Evolutionary conservation across 2,329 filamentous ascomycete genomes (phyloP), one percentile per base, ranked within the genome.

Genomic region (Nothopassalora personata): DNA sequence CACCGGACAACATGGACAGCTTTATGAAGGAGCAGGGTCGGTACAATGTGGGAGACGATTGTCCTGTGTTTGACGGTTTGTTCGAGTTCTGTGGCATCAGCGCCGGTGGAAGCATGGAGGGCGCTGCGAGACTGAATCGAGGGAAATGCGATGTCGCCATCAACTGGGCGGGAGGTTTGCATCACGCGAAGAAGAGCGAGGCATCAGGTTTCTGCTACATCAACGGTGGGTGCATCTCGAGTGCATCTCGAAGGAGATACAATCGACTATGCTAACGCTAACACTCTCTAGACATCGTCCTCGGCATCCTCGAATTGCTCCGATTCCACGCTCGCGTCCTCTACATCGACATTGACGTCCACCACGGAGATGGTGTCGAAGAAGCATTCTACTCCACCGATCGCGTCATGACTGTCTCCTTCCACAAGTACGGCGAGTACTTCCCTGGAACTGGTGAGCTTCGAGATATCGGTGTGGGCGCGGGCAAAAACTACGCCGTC

Each of bases 1-100:
- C 94, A 0, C 95, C 94, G 1, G 94, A 99, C 78, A 99, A 99
- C 73, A 97, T 97, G 90, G 95, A 99, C 68, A 84, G 84, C 65
- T 97, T 91, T 72, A 84, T 87, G 67, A 89, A 92, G 68, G 94
- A 99, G 74, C 92, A 97, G 74, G 88, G 90, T 84, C 85, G 80
- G 76, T 80, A 87, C 75, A 88, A 88, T 61, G 85, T 88, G 57
- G 85, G 85, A 56, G 86, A 80, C 58, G 79, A 81, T 61, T 81
- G 79, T 66, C 86, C 86, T 1, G 86, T 88, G 0, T 88, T 88
- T 61, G 86, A 88, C 66, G 86, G 86, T 15, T 76, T 88, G 15
- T 88, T 88, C 63, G 85, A 88, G 69, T 88, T 87, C 71, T 88
- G 85, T 67, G 85, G 84, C 18, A 88, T 88, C 70, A 87, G 84